A percentile compares a stretch with the other conserved stretches of the same genome.
These are phyloP conservation scores for Saccharomyces pastorianus DNA, from an alignment of 1,139 yeast species.

Conservation along the genomic window DNA sequence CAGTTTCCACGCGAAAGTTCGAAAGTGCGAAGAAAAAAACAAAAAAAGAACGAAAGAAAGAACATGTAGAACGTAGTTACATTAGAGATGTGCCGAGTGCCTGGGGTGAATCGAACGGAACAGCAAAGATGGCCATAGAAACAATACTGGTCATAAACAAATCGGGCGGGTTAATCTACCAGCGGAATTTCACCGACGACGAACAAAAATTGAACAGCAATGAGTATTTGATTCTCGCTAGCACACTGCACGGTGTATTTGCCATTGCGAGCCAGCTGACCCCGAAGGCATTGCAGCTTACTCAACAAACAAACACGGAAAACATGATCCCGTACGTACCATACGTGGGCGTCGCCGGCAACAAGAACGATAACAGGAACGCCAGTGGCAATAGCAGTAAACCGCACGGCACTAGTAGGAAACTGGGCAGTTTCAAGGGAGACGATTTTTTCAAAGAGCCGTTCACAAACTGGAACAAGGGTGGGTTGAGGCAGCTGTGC, in stretches of 20 bases:
- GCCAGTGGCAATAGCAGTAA: conserved; percentile 3
- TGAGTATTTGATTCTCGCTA: conserved; percentile 85
- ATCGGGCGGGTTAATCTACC: conserved; percentile 90
- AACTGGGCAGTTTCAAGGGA: conserved; percentile 28
- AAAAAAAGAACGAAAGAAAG: not conserved
- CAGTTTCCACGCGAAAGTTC: not conserved
- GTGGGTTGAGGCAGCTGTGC: conserved; percentile 37
- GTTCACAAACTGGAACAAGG: conserved; percentile 27
- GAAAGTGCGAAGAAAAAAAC: not conserved
- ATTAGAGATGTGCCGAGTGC: no score
- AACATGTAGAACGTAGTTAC: no score
- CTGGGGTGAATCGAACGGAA: not conserved
- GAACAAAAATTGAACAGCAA: conserved; percentile 58
- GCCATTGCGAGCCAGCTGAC: conserved; percentile 83
- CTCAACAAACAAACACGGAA: conserved; percentile 8
- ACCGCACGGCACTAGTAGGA: not conserved
- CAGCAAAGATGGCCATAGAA: conserved; percentile 44
- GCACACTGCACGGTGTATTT: conserved; percentile 90
- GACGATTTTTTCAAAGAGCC: conserved; percentile 30
- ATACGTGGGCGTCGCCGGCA: conserved; percentile 16
- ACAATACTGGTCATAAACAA: conserved; percentile 60
- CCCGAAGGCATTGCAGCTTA: conserved; percentile 41
- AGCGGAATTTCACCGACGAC: conserved; percentile 57
- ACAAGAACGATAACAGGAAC: conserved; percentile 4
- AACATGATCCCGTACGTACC: conserved; percentile 23